Base-by-base conservation (phyloP, 1,284 basidiomycete species). In the Mycosarcoma maydis region DNA sequence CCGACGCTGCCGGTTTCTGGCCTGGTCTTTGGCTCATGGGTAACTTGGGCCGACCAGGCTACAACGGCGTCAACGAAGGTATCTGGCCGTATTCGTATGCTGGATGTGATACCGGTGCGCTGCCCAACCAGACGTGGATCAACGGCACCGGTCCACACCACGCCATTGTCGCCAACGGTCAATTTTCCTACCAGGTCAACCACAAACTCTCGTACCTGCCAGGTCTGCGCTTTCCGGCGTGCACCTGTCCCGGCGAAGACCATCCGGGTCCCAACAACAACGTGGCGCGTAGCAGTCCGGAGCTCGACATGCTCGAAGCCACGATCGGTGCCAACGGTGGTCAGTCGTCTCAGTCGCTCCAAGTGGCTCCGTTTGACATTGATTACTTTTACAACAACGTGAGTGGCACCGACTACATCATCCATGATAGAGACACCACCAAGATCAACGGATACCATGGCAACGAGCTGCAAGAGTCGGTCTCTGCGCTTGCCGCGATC, bases 1-100 rank as follows among this genome's bases (percentile, higher is more conserved):
- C 68, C 6, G 69, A 72, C 8, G 81, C 77, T 1, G 77, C 77
- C 46, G 85, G 85, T 9, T 85, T 83, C 77, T 86, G 85, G 85
- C 85, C 85, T 13, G 80, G 69, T 41, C 61, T 75, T 16, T 81
- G 78, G 79, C 39, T 71, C 29, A 76, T 81, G 77, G 74, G 72
- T 39, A 82, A 81, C 44, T 52, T 82, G 11, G 78, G 65, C 0
- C 68, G 80, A 13, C 71, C 77, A 3, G 80, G 81, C 14, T 81
- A 82, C 46, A 53, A 76, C 13, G 82, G 75, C 0, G 73, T 82
- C 10, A 80, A 77, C 22, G 76, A 80, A 26, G 74, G 79, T 9
- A 69, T 78, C 49, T 82, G 78, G 80, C 83, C 82, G 19, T 83
- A 84, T 75, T 78, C 79, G 33, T 83, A 82, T 54, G 76, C 78